Evolutionary conservation across 352 stramenopile species (phyloP).

Genomic region (Pseudoperonospora humuli): DNA sequence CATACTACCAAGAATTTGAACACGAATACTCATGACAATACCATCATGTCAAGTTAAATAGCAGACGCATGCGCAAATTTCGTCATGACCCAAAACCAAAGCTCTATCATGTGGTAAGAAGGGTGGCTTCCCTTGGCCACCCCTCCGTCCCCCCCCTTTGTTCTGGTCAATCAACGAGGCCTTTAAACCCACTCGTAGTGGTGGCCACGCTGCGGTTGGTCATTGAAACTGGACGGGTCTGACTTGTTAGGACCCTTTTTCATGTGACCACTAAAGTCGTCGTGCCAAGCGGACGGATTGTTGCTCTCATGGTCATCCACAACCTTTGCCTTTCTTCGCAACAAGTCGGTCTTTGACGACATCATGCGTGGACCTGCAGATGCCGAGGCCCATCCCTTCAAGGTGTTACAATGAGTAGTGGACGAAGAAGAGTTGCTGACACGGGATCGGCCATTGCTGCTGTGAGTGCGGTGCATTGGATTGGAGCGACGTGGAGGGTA

Average conservation of each 20-base stretch:
- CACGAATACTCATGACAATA: conserved; percentile 17
- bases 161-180: conserved; percentile 20
- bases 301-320: conserved; percentile 7
- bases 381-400: conserved; percentile 23
- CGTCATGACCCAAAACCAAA: conserved; percentile 8
- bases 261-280: conserved; percentile 11
- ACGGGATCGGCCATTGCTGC: conserved; percentile 8
- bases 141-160: too few relatives aligned
- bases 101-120: conserved; percentile 8
- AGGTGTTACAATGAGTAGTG: conserved; percentile 10
- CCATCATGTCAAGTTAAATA: conserved; percentile 28
- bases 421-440: conserved; percentile 19
- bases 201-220: conserved; percentile 18
- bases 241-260: conserved; percentile 14
- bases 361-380: conserved; percentile 23
- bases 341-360: conserved; percentile 8
- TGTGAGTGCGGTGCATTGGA: conserved; percentile 15
- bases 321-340: conserved; percentile 6
- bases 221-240: conserved; percentile 11
- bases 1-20: conserved; percentile 3
- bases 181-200: conserved; percentile 28
- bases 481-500: conserved; percentile 23
- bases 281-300: conserved; percentile 13
- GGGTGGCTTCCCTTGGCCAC: conserved; percentile 20
- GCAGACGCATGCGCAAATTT: conserved; percentile 19